Percentiles rank a stretch among this genome's conserved stretches.
Conservation (phyloP, 495 filamentous ascomycete genomes). For the Neurospora sublineolata region DNA sequence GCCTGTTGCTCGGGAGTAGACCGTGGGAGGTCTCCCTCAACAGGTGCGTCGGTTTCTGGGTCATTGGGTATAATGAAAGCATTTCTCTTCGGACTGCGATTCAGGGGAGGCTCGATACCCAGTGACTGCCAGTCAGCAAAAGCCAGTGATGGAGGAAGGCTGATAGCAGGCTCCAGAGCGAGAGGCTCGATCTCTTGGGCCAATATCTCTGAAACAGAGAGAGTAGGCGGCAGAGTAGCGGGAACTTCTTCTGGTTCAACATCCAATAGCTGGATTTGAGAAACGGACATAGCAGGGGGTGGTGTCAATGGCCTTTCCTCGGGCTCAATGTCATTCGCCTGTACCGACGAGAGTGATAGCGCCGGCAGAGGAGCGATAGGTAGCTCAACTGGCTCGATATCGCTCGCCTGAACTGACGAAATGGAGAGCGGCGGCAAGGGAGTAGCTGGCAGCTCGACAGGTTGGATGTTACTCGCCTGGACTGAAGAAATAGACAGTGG, state of each 20-base stretch:
- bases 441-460: not conserved
- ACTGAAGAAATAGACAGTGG: conserved; percentile 4
- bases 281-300: conserved; percentile 11
- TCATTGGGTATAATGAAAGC: conserved; percentile 38
- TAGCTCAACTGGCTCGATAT: conserved; percentile 20
- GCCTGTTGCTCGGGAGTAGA: conserved; percentile 27
- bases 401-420: conserved; percentile 18
- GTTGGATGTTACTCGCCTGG: not conserved
- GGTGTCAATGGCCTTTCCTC: not conserved
- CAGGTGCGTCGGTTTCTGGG: conserved; percentile 5
- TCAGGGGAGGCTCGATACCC: conserved; percentile 39
- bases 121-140: conserved; percentile 40
- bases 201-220: not conserved
- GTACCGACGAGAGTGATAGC: conserved; percentile 8
- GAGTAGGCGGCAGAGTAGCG: not conserved
- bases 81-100: conserved; percentile 35
- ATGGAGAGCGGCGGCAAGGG: conserved; percentile 13
- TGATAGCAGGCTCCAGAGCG: not conserved
- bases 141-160: conserved; percentile 18
- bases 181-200: conserved; percentile 8
- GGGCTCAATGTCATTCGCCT: conserved; percentile 10
- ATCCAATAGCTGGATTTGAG: conserved; percentile 9
- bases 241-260: conserved; percentile 9
- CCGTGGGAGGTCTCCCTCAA: conserved; percentile 13
- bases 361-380: conserved; percentile 3